Base-by-base conservation (phyloP, 495 filamentous ascomycete genomes). In the Aspergillus nidulans region DNA sequence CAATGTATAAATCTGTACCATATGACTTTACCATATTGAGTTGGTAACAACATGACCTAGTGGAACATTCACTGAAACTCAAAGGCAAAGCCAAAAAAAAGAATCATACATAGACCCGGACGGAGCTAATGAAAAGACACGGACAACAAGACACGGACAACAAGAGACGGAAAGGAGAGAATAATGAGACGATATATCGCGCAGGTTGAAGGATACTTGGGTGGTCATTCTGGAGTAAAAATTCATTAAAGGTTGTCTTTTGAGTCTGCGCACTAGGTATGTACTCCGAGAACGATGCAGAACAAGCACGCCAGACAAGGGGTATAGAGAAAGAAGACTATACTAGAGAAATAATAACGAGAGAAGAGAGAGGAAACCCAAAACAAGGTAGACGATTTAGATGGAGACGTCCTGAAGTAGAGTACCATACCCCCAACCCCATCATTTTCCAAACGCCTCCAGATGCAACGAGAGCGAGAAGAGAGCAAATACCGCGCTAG, bases 321-420 rank as follows among this genome's bases (percentile, higher is more conserved):
- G 60, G 56, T 63, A 60, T 63, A 63, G 52, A 26, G 30, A 59
- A 56, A 51, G 16, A 56, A 51, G 42, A 41, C 9, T 48, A 46
- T 36, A 9, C 15, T 7, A 42, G 24, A 41, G 20, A 21, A 46
- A 42, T 44, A 45, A 23, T 18, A 38, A 53, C 13, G 23, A 53
- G 25, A 36, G 18, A 44, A 49, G 34, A 24, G 32, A 51, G 16
- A 39, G n/a, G 12, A 32, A 42, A 38, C 4, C 19, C n/a, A 26
- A 48, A 25, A 49, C 19, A 41, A 58, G 26, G 41, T 16, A 30
- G 10, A 44, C 25, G 7, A 4, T n/a, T 8, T 9, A 30, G 25
- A 6, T 28, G 1, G 42, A 45, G 44, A 30, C 36, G 26, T 41
- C 40, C 38, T 23, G 26, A 42, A 23, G 9, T 28, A 21, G n/a